These are phyloP conservation scores for Suillus sp. DNA, from an alignment of 768 basidiomycete species.

Conservation along the genomic window DNA sequence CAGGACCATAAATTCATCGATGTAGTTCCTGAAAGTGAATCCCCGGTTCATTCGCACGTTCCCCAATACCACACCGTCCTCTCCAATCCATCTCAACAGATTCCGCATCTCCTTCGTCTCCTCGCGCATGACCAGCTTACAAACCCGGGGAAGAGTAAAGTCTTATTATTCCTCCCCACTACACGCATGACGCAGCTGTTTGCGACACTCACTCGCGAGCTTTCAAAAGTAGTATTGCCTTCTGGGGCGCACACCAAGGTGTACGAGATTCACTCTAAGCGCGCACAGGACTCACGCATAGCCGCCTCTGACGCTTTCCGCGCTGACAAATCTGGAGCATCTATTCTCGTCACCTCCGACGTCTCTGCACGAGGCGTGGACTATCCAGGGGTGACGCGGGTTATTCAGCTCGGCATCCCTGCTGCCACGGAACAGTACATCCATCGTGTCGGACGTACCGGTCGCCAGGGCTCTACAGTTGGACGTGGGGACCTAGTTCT, in stretches of 20 bases:
- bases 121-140: constrained; percentile 86
- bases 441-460: constrained; percentile 86
- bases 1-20: constrained; percentile 72
- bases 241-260: constrained; percentile 52
- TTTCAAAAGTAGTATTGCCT: constrained; percentile 49
- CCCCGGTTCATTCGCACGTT: constrained; percentile 66
- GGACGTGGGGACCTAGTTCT: constrained; percentile 82
- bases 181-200: constrained; percentile 84
- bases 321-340: constrained; percentile 33
- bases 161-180: constrained; percentile 83
- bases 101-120: constrained; percentile 78
- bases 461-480: constrained; percentile 56
- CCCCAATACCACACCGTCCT: constrained; percentile 84
- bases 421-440: constrained; percentile 69
- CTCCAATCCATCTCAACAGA: constrained; percentile 60
- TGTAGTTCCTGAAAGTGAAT: constrained; percentile 60
- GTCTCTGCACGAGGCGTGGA: constrained; percentile 89
- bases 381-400: constrained; percentile 85
- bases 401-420: constrained; percentile 90
- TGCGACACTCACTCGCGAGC: constrained; percentile 57
- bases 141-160: constrained; percentile 67
- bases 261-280: constrained; percentile 84
- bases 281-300: constrained; percentile 58
- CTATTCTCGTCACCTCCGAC: constrained; percentile 82
- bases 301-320: constrained; percentile 63